Conservation (phyloP, 2,329 filamentous ascomycete genomes). For the Fusarium albosuccineum region DNA sequence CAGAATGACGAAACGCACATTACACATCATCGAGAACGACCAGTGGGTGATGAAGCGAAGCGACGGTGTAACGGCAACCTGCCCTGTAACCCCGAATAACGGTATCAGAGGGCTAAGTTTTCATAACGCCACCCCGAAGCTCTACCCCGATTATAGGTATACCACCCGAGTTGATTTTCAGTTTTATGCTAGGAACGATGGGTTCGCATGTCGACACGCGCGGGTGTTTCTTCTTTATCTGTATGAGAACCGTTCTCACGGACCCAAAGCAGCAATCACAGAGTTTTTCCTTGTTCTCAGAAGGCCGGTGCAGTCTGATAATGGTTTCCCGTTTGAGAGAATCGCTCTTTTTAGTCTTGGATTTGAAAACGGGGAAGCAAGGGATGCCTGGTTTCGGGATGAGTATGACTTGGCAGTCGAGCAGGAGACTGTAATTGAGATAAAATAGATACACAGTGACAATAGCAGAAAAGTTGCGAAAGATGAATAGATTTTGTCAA, state of each 20-base stretch:
- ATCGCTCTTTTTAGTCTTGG: not conserved
- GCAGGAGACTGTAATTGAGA: too few relatives aligned
- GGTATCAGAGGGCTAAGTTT: not conserved
- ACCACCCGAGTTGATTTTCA: not conserved
- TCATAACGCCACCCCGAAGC: not conserved
- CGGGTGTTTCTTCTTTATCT: not conserved
- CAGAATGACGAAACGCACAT: too few relatives aligned
- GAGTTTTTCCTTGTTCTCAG: not conserved
- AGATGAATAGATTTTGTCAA: too few relatives aligned
- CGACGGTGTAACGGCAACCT: not conserved
- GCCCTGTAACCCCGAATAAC: not conserved
- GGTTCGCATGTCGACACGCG: not conserved
- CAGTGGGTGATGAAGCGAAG: not conserved
- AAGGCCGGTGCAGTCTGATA: not conserved
- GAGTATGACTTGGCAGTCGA: too few relatives aligned
- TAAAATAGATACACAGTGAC: too few relatives aligned
- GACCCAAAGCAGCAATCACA: not conserved
- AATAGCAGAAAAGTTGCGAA: too few relatives aligned
- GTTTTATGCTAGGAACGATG: not conserved
- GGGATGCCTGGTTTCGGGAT: too few relatives aligned
- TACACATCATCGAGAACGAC: not conserved
- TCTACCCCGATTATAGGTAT: not conserved
- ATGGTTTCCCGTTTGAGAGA: not conserved
- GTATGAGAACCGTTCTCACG: not conserved
- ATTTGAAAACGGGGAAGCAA: not conserved